Evolutionary conservation across 2,329 filamentous ascomycete genomes (phyloP), one percentile per base, ranked within the genome.

Genomic region (Blastomyces silverae): DNA sequence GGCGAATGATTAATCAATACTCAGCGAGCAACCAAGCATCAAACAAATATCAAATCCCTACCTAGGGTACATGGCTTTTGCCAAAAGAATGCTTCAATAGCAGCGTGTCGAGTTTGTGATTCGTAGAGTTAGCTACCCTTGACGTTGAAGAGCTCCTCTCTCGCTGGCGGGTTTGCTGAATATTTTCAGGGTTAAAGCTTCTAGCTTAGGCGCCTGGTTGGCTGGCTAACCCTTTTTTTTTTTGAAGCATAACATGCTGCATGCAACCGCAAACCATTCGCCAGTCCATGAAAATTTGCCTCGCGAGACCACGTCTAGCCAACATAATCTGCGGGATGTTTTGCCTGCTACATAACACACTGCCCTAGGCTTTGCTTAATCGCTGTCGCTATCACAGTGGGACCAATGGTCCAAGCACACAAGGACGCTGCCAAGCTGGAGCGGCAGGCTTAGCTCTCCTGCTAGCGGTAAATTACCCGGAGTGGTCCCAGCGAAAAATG

Each of bases 391-490:
- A 28, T 61, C 58, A 61, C 58, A 34, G 42, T 61, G 42, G 39
- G 48, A 48, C 42, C 42, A n/a, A n/a, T n/a, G n/a, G n/a, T n/a
- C n/a, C n/a, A 50, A 34, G 17, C 39, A 61, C 34, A 11, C n/a
- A 10, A 20, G 34, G 10, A 2, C 28, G 37, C 34, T 59, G 57
- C 57, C 58, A 48, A 61, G 58, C 58, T 48, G 42, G 7, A 20
- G 58, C 28, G 22, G 17, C 42, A n/a, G 58, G 31, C 25, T 37
- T 61, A 10, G 58, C 44, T 44, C 4, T 31, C 56, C 4, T 48
- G 17, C 31, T 61, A 61, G 58, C 58, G 44, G 58, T 50, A 61
- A 61, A 46, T n/a, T 48, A 37, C 15, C 39, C 28, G 58, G 48
- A 10, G 28, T 55, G 25, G 15, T 3, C 28, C 31, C 15, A 22